Percentiles rank a stretch among this genome's conserved stretches.
phyloP scores from a whole-genome alignment of 208 protist species.

The Trichomonas vaginalis region DNA sequence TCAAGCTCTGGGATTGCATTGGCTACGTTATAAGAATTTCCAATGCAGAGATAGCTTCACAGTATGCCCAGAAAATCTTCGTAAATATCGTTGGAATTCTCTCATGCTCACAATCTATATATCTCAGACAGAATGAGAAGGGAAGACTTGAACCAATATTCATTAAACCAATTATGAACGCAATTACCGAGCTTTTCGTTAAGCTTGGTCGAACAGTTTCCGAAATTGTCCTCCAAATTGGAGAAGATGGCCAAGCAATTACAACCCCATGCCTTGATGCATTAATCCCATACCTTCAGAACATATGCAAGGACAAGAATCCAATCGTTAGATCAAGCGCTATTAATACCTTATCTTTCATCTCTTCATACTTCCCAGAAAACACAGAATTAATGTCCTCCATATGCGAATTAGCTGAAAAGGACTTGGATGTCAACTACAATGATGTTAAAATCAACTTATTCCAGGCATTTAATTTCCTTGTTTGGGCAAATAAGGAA shows the following conservation, averaged over 20 bases:
- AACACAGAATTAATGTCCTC: neutral
- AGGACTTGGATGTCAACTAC: neutral
- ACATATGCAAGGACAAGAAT: neutral
- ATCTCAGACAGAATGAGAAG: neutral
- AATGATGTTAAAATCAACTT: neutral
- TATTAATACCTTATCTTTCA: neutral
- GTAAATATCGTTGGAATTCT: neutral
- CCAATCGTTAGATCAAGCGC: neutral
- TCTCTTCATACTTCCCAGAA: neutral
- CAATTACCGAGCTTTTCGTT: neutral
- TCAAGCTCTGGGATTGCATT: neutral
- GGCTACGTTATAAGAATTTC: neutral
- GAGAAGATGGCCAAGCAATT: neutral
- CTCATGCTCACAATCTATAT: neutral
- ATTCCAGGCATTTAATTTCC: neutral
- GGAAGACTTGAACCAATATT: neutral
- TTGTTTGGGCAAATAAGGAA: neutral
- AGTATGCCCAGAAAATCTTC: neutral
- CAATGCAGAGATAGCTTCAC: neutral
- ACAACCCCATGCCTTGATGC: neutral
- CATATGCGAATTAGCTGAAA: neutral
- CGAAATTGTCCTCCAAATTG: neutral
- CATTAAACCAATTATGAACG: neutral
- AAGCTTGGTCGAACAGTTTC: neutral
- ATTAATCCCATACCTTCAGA: neutral